Evolutionary conservation across 2,329 filamentous ascomycete genomes (phyloP).

Genomic region (Alternaria dauci): DNA sequence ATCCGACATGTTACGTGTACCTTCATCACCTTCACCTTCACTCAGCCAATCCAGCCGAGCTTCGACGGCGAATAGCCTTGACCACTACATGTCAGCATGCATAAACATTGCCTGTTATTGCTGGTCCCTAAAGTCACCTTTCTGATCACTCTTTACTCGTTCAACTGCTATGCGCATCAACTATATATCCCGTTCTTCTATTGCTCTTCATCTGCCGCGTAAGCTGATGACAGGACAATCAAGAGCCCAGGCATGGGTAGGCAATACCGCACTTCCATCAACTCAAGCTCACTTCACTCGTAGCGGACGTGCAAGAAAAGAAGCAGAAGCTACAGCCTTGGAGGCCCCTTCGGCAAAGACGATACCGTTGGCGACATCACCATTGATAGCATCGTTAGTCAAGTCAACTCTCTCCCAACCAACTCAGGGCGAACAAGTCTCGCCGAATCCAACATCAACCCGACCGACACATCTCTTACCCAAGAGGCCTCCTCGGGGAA

Average conservation of each 20-base stretch:
- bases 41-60: background rate
- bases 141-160: no score
- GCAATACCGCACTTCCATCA: background rate
- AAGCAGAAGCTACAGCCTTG: background rate
- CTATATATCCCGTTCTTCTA: background rate
- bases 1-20: background rate
- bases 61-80: constrained; percentile 2
- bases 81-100: background rate
- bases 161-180: background rate
- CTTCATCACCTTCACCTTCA: constrained; percentile 1
- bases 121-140: no score
- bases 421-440: background rate
- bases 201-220: background rate
- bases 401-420: background rate
- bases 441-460: background rate
- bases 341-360: background rate
- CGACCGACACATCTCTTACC: background rate
- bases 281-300: background rate
- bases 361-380: background rate
- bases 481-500: constrained; percentile 11
- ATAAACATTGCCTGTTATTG: background rate
- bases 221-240: background rate
- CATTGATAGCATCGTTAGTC: background rate
- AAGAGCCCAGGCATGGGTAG: background rate
- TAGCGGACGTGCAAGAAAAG: background rate